A percentile compares a stretch with the other conserved stretches of the same genome.
These are phyloP conservation scores for Ambrosia artemisiifolia DNA, from an alignment of 129 eudicot genomes.

Conservation along the genomic window DNA sequence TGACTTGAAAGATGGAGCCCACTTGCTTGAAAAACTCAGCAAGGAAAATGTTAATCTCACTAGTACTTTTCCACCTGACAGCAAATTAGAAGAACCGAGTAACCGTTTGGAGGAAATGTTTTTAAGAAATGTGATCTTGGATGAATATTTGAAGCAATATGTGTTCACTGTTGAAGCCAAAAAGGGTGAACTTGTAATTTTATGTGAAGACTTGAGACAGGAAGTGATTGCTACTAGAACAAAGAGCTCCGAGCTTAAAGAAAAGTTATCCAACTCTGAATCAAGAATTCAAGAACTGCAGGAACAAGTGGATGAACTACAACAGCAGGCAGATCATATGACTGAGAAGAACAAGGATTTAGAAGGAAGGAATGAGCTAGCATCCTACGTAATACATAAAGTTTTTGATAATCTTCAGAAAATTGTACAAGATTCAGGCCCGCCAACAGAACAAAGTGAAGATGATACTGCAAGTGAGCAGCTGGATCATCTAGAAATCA, in stretches of 20 bases:
- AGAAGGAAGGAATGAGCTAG: constrained; percentile 45
- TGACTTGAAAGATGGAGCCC: constrained; percentile 41
- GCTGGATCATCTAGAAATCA: constrained; percentile 50
- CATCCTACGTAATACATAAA: constrained; percentile 41
- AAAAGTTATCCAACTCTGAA: constrained; percentile 42
- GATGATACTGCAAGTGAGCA: constrained; percentile 24
- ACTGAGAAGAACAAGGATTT: constrained; percentile 41
- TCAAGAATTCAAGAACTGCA: constrained; percentile 47
- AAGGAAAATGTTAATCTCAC: constrained; percentile 47
- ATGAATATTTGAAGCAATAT: constrained; percentile 64
- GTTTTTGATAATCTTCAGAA: constrained; percentile 52
- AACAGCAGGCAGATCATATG: constrained; percentile 35
- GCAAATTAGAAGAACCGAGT: constrained; percentile 37
- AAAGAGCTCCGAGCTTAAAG: constrained; percentile 48
- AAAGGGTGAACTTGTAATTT: constrained; percentile 47
- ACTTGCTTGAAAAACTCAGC: constrained; percentile 43
- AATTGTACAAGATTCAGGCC: constrained; percentile 44
- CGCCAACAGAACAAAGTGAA: constrained; percentile 39
- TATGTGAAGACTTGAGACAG: constrained; percentile 46
- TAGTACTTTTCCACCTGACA: constrained; percentile 27
- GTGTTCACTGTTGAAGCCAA: constrained; percentile 41
- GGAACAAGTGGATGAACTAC: constrained; percentile 48
- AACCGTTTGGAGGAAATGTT: constrained; percentile 47
- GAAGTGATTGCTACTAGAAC: constrained; percentile 35
- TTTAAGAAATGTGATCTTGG: constrained; percentile 57